A percentile compares a stretch with the other conserved stretches of the same genome.
Conservation (phyloP, 1,139 yeast species). For the Scheffersomyces titani region DNA sequence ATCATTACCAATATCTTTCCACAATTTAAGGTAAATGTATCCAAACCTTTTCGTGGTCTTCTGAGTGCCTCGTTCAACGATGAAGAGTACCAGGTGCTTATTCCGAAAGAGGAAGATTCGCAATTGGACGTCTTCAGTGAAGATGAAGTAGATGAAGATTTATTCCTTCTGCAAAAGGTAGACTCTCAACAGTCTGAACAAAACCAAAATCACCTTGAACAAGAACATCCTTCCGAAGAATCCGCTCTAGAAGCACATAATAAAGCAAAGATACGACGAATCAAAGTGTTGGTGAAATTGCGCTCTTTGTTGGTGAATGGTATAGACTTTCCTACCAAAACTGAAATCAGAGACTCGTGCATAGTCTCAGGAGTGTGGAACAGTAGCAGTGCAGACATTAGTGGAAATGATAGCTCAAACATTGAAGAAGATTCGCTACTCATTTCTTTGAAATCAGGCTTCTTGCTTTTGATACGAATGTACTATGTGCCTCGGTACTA, state of each 20-base stretch:
- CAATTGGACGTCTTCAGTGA: conserved; percentile 42
- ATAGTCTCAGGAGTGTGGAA: conserved; percentile 26
- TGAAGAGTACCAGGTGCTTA: conserved; percentile 38
- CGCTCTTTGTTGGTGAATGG: conserved; percentile 39
- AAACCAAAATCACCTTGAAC: background rate
- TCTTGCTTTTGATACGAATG: conserved; percentile 35
- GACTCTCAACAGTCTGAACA: background rate
- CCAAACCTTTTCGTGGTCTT: conserved; percentile 37
- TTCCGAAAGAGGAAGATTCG: conserved; percentile 42
- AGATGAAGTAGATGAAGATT: conserved; percentile 29
- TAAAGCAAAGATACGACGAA: background rate
- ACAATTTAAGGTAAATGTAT: conserved; percentile 30
- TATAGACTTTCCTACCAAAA: conserved; percentile 32
- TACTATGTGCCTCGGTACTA: conserved; percentile 34
- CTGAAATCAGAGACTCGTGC: conserved; percentile 40
- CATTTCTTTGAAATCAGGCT: conserved; percentile 45
- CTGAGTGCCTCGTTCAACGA: conserved; percentile 37
- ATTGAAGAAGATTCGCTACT: conserved; percentile 43
- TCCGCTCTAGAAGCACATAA: background rate
- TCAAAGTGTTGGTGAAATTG: conserved; percentile 32
- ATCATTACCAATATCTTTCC: conserved; percentile 34
- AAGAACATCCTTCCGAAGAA: background rate
- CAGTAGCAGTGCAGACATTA: conserved; percentile 3
- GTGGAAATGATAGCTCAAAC: conserved; percentile 19
- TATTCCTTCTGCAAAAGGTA: conserved; percentile 3